phyloP scores from a whole-genome alignment of 495 filamentous ascomycete species.

The Talaromyces adpressus region DNA sequence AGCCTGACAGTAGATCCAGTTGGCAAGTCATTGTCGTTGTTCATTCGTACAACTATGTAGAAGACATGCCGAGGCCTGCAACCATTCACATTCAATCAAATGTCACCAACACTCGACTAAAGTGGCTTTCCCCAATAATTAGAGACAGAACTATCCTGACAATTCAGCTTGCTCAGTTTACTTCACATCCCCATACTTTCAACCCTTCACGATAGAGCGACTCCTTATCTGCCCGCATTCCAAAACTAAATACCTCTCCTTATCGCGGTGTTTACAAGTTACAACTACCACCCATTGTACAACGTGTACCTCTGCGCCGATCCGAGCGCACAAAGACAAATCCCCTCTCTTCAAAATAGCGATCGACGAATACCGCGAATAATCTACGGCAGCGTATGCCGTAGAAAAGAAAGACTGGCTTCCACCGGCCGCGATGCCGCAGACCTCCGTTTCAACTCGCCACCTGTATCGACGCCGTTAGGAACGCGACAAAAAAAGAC shows the following conservation, averaged over 20 bases:
- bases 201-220: neutral
- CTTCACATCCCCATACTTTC: neutral
- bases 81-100: neutral
- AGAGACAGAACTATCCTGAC: neutral
- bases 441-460: neutral
- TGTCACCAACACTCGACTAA: neutral
- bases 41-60: neutral
- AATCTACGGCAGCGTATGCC: constrained; percentile 9
- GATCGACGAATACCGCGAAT: neutral
- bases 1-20: neutral
- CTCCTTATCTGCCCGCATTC: neutral
- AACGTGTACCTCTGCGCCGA: neutral
- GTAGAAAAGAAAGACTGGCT: constrained; percentile 10
- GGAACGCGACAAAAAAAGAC: neutral
- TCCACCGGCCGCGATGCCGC: constrained; percentile 10
- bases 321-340: neutral
- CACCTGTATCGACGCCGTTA: neutral
- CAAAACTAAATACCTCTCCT: neutral
- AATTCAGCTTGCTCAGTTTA: neutral
- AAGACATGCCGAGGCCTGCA: constrained; percentile 5
- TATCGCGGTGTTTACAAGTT: neutral
- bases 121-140: neutral
- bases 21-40: neutral
- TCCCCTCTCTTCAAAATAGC: neutral
- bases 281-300: neutral